A percentile compares a stretch with the other conserved stretches of the same genome.
Conservation (phyloP, 2,329 filamentous ascomycete genomes). For the Aspergillus sp. region DNA sequence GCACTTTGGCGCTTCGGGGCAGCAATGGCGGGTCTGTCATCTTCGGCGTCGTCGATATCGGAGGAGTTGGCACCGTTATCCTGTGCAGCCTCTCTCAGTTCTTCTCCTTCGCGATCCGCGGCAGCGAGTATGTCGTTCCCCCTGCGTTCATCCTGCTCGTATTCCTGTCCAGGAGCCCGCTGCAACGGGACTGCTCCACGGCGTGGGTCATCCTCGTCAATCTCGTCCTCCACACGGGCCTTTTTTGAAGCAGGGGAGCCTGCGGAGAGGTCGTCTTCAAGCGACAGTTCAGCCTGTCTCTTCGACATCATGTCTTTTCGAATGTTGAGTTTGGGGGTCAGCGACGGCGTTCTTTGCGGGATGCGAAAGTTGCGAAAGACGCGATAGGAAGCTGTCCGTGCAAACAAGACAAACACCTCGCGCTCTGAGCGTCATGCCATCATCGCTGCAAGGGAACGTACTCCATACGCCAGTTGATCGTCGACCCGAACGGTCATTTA, state of each 20-base stretch:
- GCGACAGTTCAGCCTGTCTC: conserved; percentile 44
- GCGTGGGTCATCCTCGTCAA: conserved; percentile 23
- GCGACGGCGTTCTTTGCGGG: conserved; percentile 11
- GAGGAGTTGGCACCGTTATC: conserved; percentile 23
- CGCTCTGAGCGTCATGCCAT: conserved; percentile 9
- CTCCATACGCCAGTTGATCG: not conserved
- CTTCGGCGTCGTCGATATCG: conserved; percentile 40
- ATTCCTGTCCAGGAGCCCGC: conserved; percentile 28
- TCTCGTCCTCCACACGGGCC: conserved; percentile 39
- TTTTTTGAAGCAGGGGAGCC: conserved; percentile 48
- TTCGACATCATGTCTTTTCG: conserved; percentile 43
- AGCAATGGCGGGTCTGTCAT: conserved; percentile 35
- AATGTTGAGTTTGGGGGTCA: conserved; percentile 6
- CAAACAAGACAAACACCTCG: conserved; percentile 30
- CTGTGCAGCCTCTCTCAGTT: conserved; percentile 33
- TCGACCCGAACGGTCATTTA: not conserved
- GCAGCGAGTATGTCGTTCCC: conserved; percentile 50
- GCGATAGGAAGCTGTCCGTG: conserved; percentile 17
- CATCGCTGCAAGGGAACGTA: not conserved
- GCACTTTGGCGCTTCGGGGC: conserved; percentile 65
- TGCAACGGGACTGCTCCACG: conserved; percentile 26
- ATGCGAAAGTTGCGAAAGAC: conserved; percentile 19
- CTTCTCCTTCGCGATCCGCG: conserved; percentile 68
- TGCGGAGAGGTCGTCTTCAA: conserved; percentile 33
- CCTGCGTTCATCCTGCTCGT: conserved; percentile 37